Evolutionary conservation across 768 basidiomycete species (phyloP).

Genomic region (Kwoniella mangroviensis): DNA sequence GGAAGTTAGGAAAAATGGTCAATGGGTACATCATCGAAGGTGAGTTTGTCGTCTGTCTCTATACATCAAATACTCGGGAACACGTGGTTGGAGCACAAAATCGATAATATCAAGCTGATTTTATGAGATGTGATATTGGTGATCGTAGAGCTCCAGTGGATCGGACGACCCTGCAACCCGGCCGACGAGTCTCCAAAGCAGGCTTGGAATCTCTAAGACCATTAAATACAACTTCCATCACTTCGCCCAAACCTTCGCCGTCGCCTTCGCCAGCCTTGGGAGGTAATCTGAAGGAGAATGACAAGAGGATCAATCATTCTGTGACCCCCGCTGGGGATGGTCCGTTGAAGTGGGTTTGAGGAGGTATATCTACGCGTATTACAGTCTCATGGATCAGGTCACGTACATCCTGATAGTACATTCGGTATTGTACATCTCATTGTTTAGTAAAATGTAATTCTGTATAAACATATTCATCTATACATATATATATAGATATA

Average conservation of each 20-base stretch:
- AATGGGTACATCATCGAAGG: constrained; percentile 79
- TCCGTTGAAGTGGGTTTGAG: constrained; percentile 35
- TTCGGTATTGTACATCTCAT: too few relatives aligned
- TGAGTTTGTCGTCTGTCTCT: constrained; percentile 52
- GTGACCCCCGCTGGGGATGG: constrained; percentile 37
- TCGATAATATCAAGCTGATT: neutral
- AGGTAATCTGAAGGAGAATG: neutral
- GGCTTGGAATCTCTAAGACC: constrained; percentile 68
- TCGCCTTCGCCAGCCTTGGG: constrained; percentile 20
- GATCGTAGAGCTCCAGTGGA: constrained; percentile 72
- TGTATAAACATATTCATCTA: too few relatives aligned
- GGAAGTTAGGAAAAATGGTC: constrained; percentile 86
- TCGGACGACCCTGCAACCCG: constrained; percentile 83
- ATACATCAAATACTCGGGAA: constrained; percentile 3
- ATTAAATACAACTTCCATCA: constrained; percentile 19
- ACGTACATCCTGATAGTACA: too few relatives aligned
- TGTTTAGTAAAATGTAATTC: too few relatives aligned
- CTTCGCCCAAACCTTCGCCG: constrained; percentile 3
- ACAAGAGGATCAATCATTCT: constrained; percentile 12
- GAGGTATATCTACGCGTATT: too few relatives aligned
- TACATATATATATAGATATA: too few relatives aligned
- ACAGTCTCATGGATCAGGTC: too few relatives aligned
- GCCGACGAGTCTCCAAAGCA: constrained; percentile 89
- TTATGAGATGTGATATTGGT: neutral
- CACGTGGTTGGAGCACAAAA: neutral